Evolutionary conservation across 768 basidiomycete genomes (phyloP).

Genomic region (Phanerochaete sordida): DNA sequence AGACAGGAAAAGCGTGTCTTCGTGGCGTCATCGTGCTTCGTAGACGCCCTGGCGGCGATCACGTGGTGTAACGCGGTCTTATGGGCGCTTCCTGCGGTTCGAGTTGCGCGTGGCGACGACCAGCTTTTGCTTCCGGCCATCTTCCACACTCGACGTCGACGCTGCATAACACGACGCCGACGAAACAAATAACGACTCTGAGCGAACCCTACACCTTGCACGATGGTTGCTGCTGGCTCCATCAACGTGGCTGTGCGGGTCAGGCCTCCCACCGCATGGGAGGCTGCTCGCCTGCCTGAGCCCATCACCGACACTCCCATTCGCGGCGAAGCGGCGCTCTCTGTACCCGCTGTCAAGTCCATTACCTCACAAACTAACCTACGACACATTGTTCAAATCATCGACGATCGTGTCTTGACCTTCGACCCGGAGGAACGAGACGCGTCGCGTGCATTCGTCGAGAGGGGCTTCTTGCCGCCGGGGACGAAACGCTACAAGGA

Average conservation of each 20-base stretch:
- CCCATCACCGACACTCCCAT: constrained; percentile 65
- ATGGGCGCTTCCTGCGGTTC: constrained; percentile 4
- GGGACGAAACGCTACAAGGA: constrained; percentile 95
- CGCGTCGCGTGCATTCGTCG: constrained; percentile 71
- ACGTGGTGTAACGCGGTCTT: not conserved
- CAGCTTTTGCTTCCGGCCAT: constrained; percentile 1
- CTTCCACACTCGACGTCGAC: not conserved
- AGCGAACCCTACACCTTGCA: not conserved
- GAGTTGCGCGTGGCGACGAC: constrained; percentile 1
- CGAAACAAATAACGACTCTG: not conserved
- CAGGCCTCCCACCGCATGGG: constrained; percentile 81
- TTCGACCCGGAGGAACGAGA: constrained; percentile 96
- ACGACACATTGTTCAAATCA: constrained; percentile 79
- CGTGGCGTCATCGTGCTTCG: not conserved
- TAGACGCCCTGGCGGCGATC: not conserved
- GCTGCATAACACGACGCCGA: not conserved
- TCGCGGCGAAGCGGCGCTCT: constrained; percentile 83
- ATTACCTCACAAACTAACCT: constrained; percentile 53
- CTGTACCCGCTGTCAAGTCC: constrained; percentile 51
- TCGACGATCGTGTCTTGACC: constrained; percentile 92
- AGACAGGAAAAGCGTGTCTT: not conserved
- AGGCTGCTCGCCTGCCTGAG: constrained; percentile 81
- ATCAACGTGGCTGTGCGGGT: constrained; percentile 92
- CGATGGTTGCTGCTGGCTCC: constrained; percentile 81
- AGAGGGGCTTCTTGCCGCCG: constrained; percentile 80